These are phyloP conservation scores for Pyracantha coccinea DNA, from an alignment of 331 rosid species.

Conservation along the genomic window DNA sequence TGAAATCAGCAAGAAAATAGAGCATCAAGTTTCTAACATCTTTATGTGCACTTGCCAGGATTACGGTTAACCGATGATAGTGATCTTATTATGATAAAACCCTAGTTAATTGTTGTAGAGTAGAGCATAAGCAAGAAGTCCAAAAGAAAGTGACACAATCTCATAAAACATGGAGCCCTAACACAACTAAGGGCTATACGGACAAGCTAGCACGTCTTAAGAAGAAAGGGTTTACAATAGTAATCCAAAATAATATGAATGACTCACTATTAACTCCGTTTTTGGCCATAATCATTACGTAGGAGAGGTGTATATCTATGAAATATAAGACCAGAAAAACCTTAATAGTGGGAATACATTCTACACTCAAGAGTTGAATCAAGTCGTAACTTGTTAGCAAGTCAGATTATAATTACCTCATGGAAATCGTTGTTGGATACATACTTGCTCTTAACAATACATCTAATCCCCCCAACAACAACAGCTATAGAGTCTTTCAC, in stretches of 20 bases:
- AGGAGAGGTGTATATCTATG: too few relatives aligned
- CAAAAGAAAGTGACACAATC: neutral
- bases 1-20: neutral
- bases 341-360: too few relatives aligned
- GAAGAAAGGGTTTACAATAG: too few relatives aligned
- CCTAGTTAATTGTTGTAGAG: neutral
- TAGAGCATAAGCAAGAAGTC: too few relatives aligned
- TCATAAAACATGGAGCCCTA: neutral
- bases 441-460: constrained; percentile 52
- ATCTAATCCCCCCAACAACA: constrained; percentile 51
- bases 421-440: constrained; percentile 81
- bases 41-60: neutral
- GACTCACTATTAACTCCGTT: too few relatives aligned
- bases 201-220: too few relatives aligned
- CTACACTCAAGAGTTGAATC: neutral
- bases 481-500: constrained; percentile 41
- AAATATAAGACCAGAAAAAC: too few relatives aligned
- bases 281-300: too few relatives aligned
- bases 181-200: too few relatives aligned
- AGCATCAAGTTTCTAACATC: neutral
- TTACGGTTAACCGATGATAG: neutral
- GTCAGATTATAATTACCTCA: constrained; percentile 46
- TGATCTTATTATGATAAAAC: neutral
- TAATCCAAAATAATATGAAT: too few relatives aligned
- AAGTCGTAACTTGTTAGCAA: neutral